Base-by-base conservation (phyloP, 2,329 filamentous ascomycete species). In the Colletotrichum sp. region DNA sequence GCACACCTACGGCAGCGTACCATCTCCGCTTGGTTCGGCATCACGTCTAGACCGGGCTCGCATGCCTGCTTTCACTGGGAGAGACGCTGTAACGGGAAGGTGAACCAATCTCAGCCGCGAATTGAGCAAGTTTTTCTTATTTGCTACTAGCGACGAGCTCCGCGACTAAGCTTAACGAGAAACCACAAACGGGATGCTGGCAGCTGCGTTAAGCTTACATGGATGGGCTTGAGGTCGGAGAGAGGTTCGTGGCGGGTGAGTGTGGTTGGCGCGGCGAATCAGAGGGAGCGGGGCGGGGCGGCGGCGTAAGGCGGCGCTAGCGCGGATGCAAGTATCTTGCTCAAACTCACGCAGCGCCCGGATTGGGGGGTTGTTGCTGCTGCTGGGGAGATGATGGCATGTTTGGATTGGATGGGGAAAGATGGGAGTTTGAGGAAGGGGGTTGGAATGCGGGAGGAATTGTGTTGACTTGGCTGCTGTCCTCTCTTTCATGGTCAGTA, bases 111-210 rank as follows among this genome's bases (percentile, higher is more conserved):
- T 66, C 65, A 26, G 69, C 34, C 73, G 73, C 77, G 77, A 79
- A 79, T 78, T 80, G 79, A 80, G 80, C 80, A 81, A 79, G 78
- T 78, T 78, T 69, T 52, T 21, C n/a, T 52, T 52, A 36, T 69
- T 65, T 65, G 26, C 18, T 44, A n/a, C 65, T 57, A 44, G 59
- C n/a, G 26, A 55, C 26, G 26, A 72, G 60, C 44, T 52, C 15
- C 21, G 67, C 34, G 26, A 13, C 57, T 7, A 28, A 30, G 68
- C 28, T 34, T 26, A 39, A 57, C 6, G 12, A 32, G 3, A 44
- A 30, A 12, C 18, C 26, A 24, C 16, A 21, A 26, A 28, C 16
- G 30, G 44, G n/a, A 16, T 18, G 21, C 5, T 24, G 10, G 32
- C 13, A 39, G 21, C 24, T 13, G 8, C 13, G 24, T 30, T 26